Conservation (phyloP, 2,329 filamentous ascomycete genomes). For the Botrytis pseudocinerea region DNA sequence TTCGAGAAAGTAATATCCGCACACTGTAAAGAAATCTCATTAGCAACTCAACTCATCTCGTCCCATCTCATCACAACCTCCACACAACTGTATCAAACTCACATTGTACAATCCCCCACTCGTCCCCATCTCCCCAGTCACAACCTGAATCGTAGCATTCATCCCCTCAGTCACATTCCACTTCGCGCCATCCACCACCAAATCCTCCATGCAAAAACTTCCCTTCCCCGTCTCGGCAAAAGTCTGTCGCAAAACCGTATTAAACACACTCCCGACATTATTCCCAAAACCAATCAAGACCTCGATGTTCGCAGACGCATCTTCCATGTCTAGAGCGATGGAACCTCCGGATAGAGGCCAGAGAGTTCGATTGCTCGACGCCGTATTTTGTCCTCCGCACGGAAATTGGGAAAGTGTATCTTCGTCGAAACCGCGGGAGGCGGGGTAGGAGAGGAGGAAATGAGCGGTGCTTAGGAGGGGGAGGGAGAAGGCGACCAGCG, state of each 20-base stretch:
- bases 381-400: conserved; percentile 49
- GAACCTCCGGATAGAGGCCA: conserved; percentile 52
- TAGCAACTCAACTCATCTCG: not conserved
- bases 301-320: conserved; percentile 42
- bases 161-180: conserved; percentile 57
- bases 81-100: not conserved
- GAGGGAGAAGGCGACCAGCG: conserved; percentile 38
- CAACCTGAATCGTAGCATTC: conserved; percentile 68
- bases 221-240: conserved; percentile 45
- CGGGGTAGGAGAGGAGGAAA: conserved; percentile 56
- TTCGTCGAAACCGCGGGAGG: conserved; percentile 47
- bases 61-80: not conserved
- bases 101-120: conserved; percentile 65
- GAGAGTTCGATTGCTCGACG: conserved; percentile 47
- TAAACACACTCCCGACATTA: conserved; percentile 32
- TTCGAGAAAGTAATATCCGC: conserved; percentile 70
- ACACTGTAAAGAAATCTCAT: conserved; percentile 46
- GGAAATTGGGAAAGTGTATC: conserved; percentile 46
- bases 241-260: conserved; percentile 32
- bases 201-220: conserved; percentile 63
- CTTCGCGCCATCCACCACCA: conserved; percentile 48
- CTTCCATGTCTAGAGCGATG: conserved; percentile 54
- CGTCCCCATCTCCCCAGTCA: conserved; percentile 59
- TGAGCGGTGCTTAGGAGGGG: conserved; percentile 52
- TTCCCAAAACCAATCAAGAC: conserved; percentile 35